phyloP scores from a whole-genome alignment of 306 rosid species.

The Sicyos baderoa region DNA sequence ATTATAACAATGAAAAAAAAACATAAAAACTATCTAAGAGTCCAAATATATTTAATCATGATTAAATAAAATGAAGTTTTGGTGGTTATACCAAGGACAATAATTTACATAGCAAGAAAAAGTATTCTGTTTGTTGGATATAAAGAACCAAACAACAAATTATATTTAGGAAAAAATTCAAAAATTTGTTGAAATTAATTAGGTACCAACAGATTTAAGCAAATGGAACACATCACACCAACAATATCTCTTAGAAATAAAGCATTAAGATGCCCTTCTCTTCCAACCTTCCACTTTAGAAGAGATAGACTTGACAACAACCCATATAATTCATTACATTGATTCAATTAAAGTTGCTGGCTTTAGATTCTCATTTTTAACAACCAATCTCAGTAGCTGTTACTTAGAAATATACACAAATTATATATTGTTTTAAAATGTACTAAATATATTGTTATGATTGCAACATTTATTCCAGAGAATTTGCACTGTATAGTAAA shows the following conservation, averaged over 20 bases:
- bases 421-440: no score
- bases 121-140: background rate
- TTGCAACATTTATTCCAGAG: background rate
- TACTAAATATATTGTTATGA: background rate
- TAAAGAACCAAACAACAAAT: background rate
- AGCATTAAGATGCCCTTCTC: constrained; percentile 9
- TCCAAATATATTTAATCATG: background rate
- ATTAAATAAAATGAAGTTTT: background rate
- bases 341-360: background rate
- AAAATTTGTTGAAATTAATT: background rate
- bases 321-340: background rate
- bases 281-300: constrained; percentile 9
- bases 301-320: background rate
- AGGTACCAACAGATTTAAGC: background rate
- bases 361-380: background rate
- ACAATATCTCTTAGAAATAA: background rate
- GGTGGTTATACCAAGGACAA: constrained; percentile 11
- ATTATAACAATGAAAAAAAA: no score
- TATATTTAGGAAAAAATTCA: background rate
- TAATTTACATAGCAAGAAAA: background rate
- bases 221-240: background rate
- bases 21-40: background rate
- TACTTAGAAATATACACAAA: no score
- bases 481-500: no score
- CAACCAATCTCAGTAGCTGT: no score